These are phyloP conservation scores for Cephaloascus albidus DNA, from an alignment of 805 yeast species.

Conservation along the genomic window DNA sequence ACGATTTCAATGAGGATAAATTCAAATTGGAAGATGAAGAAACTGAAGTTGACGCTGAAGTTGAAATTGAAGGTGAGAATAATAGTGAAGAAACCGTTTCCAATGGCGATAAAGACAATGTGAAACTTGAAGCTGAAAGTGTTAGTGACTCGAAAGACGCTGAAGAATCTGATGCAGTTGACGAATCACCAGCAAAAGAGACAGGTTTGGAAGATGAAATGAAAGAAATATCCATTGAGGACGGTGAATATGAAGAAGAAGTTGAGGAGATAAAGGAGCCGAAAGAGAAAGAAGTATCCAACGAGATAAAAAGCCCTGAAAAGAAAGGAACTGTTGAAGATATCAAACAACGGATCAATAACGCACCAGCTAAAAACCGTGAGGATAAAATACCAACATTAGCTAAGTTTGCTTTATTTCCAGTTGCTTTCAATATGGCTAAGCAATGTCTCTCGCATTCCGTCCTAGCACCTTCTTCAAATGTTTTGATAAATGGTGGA, in stretches of 20 bases:
- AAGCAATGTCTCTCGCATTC: constrained; percentile 22
- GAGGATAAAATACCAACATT: constrained; percentile 15
- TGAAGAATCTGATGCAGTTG: background rate
- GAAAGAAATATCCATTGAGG: background rate
- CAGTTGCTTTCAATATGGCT: constrained; percentile 25
- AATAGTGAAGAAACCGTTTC: too few species aligned
- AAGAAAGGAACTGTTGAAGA: background rate
- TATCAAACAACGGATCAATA: too few species aligned
- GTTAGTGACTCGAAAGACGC: too few species aligned
- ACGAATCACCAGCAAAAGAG: background rate
- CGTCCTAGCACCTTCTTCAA: constrained; percentile 1
- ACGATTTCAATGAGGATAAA: constrained; percentile 1
- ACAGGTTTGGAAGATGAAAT: background rate
- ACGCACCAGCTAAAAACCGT: background rate
- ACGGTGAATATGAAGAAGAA: background rate
- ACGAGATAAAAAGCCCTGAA: background rate
- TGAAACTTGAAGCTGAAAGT: too few species aligned
- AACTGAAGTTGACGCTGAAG: background rate
- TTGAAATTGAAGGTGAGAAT: too few species aligned
- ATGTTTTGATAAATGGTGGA: constrained; percentile 31
- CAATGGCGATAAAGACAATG: too few species aligned
- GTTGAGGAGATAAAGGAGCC: background rate
- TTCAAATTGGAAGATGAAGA: background rate
- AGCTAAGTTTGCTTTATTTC: constrained; percentile 22
- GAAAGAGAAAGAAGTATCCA: background rate